Evolutionary conservation across 257 asterid genomes (phyloP).

Genomic region (Gynochthodes officinalis): DNA sequence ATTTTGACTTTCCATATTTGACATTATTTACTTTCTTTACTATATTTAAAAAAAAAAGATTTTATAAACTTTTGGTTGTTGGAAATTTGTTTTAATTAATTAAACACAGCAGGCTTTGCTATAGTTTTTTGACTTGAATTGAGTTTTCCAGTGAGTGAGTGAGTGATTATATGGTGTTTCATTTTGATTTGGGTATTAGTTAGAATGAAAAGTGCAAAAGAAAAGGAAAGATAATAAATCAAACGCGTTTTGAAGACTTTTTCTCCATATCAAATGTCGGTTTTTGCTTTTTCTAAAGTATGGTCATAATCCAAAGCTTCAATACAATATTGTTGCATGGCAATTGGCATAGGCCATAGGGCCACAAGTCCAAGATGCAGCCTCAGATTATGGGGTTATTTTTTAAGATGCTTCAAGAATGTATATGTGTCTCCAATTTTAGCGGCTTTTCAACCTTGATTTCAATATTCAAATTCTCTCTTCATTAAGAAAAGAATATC

Average conservation of each 20-base stretch:
- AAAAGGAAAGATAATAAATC: neutral
- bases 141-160: no score
- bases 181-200: neutral
- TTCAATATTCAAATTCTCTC: neutral
- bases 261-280: slow-evolving; percentile 26
- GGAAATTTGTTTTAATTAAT: no score
- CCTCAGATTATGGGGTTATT: neutral
- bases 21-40: no score
- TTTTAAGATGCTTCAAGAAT: slow-evolving; percentile 23
- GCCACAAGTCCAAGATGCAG: slow-evolving; percentile 17
- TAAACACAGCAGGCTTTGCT: no score
- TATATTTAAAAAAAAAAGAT: no score
- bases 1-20: no score
- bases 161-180: no score
- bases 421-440: slow-evolving; percentile 8
- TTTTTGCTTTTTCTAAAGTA: slow-evolving; percentile 22
- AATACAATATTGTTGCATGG: slow-evolving; percentile 6
- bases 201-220: slow-evolving; percentile 8
- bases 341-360: no score
- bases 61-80: no score
- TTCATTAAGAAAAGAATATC: neutral
- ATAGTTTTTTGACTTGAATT: no score
- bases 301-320: slow-evolving; percentile 16
- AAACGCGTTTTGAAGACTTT: slow-evolving; percentile 24
- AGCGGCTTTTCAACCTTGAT: slow-evolving; percentile 6